Percentiles rank a stretch among this genome's conserved stretches.
Evolutionary conservation across 352 stramenopile species (phyloP).

Genomic region (Pythium scleroteichum): DNA sequence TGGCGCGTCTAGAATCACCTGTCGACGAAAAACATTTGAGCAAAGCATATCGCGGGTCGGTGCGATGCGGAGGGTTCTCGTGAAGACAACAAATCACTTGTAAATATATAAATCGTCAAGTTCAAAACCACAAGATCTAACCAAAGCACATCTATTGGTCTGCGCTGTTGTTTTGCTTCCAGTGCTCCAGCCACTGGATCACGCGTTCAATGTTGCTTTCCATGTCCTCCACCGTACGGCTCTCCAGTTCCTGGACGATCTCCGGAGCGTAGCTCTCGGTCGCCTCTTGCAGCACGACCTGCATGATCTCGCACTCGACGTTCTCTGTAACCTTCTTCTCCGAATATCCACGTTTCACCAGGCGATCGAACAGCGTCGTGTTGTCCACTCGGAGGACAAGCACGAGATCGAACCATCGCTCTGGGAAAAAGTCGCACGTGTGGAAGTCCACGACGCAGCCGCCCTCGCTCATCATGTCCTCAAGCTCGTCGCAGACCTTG

Average conservation of each 20-base stretch:
- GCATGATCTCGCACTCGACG: slow-evolving; percentile 98
- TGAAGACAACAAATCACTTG: slow-evolving; percentile 1
- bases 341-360: slow-evolving; percentile 90
- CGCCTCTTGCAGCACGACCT: slow-evolving; percentile 96
- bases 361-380: slow-evolving; percentile 90
- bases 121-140: too few relatives aligned
- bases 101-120: not conserved
- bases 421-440: slow-evolving; percentile 97
- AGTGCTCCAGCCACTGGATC: slow-evolving; percentile 92
- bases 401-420: slow-evolving; percentile 97
- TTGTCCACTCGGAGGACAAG: slow-evolving; percentile 91
- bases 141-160: slow-evolving; percentile 22
- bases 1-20: slow-evolving; percentile 5
- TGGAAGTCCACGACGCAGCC: slow-evolving; percentile 97
- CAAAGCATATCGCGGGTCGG: slow-evolving; percentile 25
- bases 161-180: slow-evolving; percentile 65
- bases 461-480: slow-evolving; percentile 89
- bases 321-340: slow-evolving; percentile 97
- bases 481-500: slow-evolving; percentile 96
- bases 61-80: slow-evolving; percentile 29
- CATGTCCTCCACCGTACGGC: slow-evolving; percentile 95
- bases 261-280: slow-evolving; percentile 92
- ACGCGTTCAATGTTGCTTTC: slow-evolving; percentile 94
- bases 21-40: slow-evolving; percentile 13
- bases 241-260: slow-evolving; percentile 95